phyloP scores from a whole-genome alignment of 2,329 filamentous ascomycete genomes.

The Talaromyces sp. region DNA sequence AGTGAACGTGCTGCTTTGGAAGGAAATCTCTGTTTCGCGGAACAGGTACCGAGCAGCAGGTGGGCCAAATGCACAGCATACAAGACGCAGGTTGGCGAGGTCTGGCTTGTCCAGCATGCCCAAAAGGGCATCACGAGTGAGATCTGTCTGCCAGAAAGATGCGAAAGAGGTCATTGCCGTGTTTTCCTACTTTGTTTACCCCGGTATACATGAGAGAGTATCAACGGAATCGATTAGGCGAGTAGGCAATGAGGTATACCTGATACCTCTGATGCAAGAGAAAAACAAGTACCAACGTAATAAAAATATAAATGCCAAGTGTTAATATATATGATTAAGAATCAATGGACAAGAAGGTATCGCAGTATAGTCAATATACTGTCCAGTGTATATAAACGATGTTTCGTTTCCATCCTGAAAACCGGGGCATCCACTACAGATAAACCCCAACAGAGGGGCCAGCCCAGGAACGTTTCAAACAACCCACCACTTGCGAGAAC shows the following conservation, averaged over 20 bases:
- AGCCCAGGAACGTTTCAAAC: neutral
- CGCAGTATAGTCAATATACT: neutral
- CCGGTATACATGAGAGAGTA: neutral
- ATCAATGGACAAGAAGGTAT: neutral
- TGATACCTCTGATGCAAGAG: neutral
- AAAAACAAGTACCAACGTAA: neutral
- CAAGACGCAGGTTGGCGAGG: slow-evolving; percentile 28
- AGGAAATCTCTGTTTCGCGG: slow-evolving; percentile 40
- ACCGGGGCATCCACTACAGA: neutral
- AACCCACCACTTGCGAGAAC: neutral
- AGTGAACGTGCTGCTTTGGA: slow-evolving; percentile 64
- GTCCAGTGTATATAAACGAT: neutral
- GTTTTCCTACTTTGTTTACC: neutral
- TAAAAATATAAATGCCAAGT: neutral
- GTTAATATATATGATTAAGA: neutral
- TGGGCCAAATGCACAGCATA: slow-evolving; percentile 28
- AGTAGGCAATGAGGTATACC: slow-evolving; percentile 3
- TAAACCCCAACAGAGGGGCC: neutral
- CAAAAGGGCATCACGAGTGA: slow-evolving; percentile 27
- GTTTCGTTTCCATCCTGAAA: slow-evolving; percentile 1
- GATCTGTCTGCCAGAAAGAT: slow-evolving; percentile 32
- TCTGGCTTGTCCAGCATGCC: slow-evolving; percentile 26
- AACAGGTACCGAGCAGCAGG: slow-evolving; percentile 35
- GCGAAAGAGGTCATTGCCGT: slow-evolving; percentile 17
- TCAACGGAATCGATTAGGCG: neutral